phyloP scores from a whole-genome alignment of 192 early-diverging fungal species.

The Gryganskiella cystojenkinii region DNA sequence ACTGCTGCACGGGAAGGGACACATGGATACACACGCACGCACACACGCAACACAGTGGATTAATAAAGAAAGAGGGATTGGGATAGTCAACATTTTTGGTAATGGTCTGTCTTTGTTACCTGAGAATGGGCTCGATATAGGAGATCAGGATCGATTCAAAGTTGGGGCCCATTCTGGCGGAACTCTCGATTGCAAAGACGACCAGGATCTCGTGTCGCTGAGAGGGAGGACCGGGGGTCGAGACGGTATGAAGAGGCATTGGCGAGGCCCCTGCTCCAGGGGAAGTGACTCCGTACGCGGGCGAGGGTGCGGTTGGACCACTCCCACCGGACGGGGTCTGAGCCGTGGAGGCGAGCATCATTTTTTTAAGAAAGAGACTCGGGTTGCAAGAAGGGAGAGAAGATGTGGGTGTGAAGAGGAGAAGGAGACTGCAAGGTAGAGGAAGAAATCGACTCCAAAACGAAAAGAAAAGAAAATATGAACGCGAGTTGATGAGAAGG shows the following conservation, averaged over 20 bases:
- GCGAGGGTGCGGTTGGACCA: slow-evolving; percentile 36
- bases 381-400: background rate
- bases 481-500: too few relatives aligned
- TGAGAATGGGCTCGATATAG: slow-evolving; percentile 65
- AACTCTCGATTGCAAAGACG: slow-evolving; percentile 66
- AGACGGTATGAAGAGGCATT: slow-evolving; percentile 46
- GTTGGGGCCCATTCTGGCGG: slow-evolving; percentile 58
- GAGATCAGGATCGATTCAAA: slow-evolving; percentile 58
- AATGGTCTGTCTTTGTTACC: slow-evolving; percentile 50
- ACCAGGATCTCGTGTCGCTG: slow-evolving; percentile 63
- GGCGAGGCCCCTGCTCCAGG: slow-evolving; percentile 44
- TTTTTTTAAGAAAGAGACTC: background rate
- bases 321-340: slow-evolving; percentile 31
- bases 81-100: background rate
- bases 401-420: background rate
- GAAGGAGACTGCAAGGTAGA: background rate
- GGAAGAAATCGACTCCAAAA: too few relatives aligned
- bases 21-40: too few relatives aligned
- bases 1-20: too few relatives aligned
- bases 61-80: too few relatives aligned
- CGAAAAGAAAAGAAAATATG: too few relatives aligned
- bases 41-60: too few relatives aligned
- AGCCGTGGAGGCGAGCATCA: slow-evolving; percentile 40
- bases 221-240: slow-evolving; percentile 43
- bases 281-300: slow-evolving; percentile 33